These are phyloP conservation scores for Camellia sinensis DNA, from an alignment of 148 eudicot species.

Conservation along the genomic window DNA sequence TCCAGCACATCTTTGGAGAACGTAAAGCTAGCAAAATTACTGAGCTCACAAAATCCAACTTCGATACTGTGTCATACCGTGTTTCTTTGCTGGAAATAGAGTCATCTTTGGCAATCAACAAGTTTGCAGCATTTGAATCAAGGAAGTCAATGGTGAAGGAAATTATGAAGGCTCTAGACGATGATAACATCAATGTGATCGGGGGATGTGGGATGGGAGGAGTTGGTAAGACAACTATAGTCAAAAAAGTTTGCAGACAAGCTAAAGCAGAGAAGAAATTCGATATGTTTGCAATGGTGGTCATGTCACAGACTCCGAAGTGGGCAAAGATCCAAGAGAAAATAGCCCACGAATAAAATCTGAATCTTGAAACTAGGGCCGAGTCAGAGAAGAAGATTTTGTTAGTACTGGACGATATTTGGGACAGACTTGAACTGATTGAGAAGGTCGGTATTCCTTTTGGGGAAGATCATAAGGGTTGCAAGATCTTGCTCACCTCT, in stretches of 20 bases:
- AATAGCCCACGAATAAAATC: slow-evolving; percentile 34
- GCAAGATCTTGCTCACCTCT: slow-evolving; percentile 33
- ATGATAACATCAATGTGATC: not conserved
- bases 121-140: slow-evolving; percentile 24
- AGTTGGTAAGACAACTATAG: slow-evolving; percentile 18
- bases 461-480: slow-evolving; percentile 23
- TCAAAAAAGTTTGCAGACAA: not conserved
- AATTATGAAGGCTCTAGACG: slow-evolving; percentile 20
- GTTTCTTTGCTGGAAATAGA: not conserved
- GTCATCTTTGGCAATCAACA: not conserved
- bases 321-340: slow-evolving; percentile 32
- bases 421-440: slow-evolving; percentile 32
- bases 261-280: slow-evolving; percentile 14
- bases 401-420: slow-evolving; percentile 44
- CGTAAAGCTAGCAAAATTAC: not conserved
- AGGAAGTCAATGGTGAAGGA: slow-evolving; percentile 23
- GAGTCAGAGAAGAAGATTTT: slow-evolving; percentile 18
- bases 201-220: slow-evolving; percentile 25
- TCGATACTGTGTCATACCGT: not conserved
- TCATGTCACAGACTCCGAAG: slow-evolving; percentile 31
- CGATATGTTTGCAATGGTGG: slow-evolving; percentile 47
- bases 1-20: too few species aligned
- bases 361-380: slow-evolving; percentile 16
- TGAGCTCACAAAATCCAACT: not conserved
- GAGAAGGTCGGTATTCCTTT: slow-evolving; percentile 28